Evolutionary conservation across 225 moss, liverwort and hornwort species (phyloP), one percentile per base, ranked within the genome.

Genomic region (Takakia lepidozioides): DNA sequence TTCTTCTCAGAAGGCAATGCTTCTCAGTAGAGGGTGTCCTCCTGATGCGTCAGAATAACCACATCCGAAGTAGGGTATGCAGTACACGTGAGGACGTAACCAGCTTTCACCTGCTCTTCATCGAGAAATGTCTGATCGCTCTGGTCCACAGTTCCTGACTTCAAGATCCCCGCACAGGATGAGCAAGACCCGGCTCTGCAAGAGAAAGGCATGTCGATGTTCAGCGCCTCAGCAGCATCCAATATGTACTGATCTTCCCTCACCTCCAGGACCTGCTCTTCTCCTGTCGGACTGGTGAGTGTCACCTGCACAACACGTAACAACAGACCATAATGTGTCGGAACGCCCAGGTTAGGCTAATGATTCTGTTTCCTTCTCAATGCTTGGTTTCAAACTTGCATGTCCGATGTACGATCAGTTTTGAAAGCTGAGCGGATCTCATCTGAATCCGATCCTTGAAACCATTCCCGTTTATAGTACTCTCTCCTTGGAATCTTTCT

Each of bases 221-320:
- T 62, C 37, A 64, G 44, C 5, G 17, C 49, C 46, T 76, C 76
- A 51, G 67, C 76, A 40, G 76, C 76, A 43, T 71, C 76, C 59
- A 76, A 55, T 40, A 76, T 67, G 63, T 29, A 53, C 46, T 76
- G 71, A 18, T 63, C 59, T 30, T 34, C 35, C 2, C 51, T 18
- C 40, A 76, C 63, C 2, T 36, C 46, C 43, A 76, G 30, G 45
- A 59, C 40, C 53, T 60, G 60, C n/a, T n/a, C n/a, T 2, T 55
- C 44, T 16, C 71, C 76, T 25, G 47, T 37, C 30, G 76, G 67
- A 51, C 65, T 67, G 51, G 71, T 50, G 57, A 76, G 59, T 20
- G 71, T 76, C 46, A 76, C 71, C 76, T 71, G 67, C 54, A 59
- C 53, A 48, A n/a, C n/a, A n/a, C n/a, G n/a, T n/a, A n/a, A n/a